Evolutionary conservation across 352 stramenopile genomes (phyloP).

Genomic region (Aphanomyces astaci): DNA sequence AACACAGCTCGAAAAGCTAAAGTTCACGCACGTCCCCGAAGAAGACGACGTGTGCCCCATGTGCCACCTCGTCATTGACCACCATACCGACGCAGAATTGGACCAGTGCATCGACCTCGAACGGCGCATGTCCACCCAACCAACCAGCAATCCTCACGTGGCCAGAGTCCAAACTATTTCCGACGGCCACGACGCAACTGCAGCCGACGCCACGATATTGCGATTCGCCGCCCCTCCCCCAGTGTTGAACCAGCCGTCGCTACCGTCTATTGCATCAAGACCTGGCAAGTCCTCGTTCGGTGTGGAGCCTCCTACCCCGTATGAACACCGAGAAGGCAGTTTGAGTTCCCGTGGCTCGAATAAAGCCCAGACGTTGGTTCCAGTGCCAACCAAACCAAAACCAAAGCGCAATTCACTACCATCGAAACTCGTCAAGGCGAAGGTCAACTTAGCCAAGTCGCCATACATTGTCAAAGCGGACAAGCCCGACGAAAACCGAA

Average conservation of each 20-base stretch:
- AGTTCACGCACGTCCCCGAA: neutral
- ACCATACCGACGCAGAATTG: slow-evolving; percentile 47
- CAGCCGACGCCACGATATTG: slow-evolving; percentile 25
- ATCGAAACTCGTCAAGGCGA: slow-evolving; percentile 18
- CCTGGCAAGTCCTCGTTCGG: neutral
- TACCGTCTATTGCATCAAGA: neutral
- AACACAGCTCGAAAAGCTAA: slow-evolving; percentile 29
- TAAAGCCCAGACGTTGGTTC: neutral
- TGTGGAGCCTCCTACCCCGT: neutral
- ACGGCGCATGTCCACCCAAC: slow-evolving; percentile 24
- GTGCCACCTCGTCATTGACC: slow-evolving; percentile 43
- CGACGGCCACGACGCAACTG: neutral
- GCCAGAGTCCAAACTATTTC: neutral
- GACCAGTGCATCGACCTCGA: slow-evolving; percentile 56
- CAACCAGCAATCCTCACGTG: slow-evolving; percentile 2
- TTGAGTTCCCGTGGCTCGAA: neutral
- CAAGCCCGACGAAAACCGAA: too few relatives aligned
- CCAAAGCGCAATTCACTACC: slow-evolving; percentile 6
- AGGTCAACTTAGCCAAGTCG: slow-evolving; percentile 1
- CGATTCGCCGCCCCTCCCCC: neutral
- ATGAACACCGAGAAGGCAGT: neutral
- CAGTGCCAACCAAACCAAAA: slow-evolving; percentile 2
- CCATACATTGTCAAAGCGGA: too few relatives aligned
- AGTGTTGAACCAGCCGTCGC: neutral
- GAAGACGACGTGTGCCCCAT: slow-evolving; percentile 47